Base-by-base conservation (phyloP, 2,329 filamentous ascomycete species). In the Thelonectria rubi region DNA sequence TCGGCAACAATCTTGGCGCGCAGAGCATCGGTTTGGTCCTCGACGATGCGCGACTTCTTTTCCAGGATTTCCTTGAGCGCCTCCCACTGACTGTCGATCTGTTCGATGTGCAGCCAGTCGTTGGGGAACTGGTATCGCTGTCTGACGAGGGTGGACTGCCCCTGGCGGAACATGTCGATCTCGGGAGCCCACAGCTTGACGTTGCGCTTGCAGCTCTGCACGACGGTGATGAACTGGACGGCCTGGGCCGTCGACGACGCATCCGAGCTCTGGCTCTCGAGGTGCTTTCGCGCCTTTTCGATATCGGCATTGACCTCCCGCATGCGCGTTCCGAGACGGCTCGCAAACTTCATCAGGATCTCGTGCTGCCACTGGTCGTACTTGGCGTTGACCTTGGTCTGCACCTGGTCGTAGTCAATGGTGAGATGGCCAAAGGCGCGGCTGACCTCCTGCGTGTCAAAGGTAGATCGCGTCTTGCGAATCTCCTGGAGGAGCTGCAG, bases 291-390 rank as follows among this genome's bases (percentile, higher is more conserved):
- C 10, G 94, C 93, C 77, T 93, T 93, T 71, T 97, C 92, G 62
- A 99, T 91, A 65, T 98, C 94, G 12, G 91, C 89, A 70, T 95
- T 93, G 4, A 97, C 90, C 72, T 99, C 95, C 50, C 93, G 87
- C 88, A 98, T 96, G 51, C 94, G 91, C 65, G 88, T 91, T 48
- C 94, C 93, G 47, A 99, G 89, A 58, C 95, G 92, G 58, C 86
- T 86, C 39, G 93, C 95, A 77, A 99, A 99, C 75, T 97, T 97
- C 69, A 91, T 87, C 39, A 98, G 83, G 57, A 99, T 97, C 68
- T 99, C 95, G 71, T 97, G 93, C 77, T 99, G 95, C 95, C 96
- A 99, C 76, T 98, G 94, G 74, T 99, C 96, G 75, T 99, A 99
- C 77, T 98, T 99, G 71, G 93, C 93, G 72, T 98, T 99, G 76